Conservation (phyloP, 176 grass and related monocot species). For the Urochloa ruziziensis region DNA sequence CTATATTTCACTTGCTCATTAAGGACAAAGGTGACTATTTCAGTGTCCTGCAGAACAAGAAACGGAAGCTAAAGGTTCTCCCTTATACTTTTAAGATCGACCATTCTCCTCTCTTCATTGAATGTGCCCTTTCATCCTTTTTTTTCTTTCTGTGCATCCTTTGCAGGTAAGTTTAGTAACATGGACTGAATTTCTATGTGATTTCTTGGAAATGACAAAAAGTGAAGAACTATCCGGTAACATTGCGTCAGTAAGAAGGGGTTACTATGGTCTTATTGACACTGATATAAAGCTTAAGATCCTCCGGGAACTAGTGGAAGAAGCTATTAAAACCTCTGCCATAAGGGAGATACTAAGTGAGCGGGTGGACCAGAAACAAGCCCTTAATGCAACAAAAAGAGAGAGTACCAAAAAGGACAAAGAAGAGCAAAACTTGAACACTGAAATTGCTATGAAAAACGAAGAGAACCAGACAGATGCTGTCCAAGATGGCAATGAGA, state of each 20-base stretch:
- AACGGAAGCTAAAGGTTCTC: slow-evolving; percentile 60
- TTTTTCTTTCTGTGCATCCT: slow-evolving; percentile 1
- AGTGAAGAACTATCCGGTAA: slow-evolving; percentile 42
- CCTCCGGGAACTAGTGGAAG: slow-evolving; percentile 60
- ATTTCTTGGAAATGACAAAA: slow-evolving; percentile 67
- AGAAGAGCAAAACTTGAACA: slow-evolving; percentile 34
- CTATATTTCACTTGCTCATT: slow-evolving; percentile 67
- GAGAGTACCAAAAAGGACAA: slow-evolving; percentile 55
- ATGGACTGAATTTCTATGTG: slow-evolving; percentile 76
- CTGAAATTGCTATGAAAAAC: slow-evolving; percentile 24
- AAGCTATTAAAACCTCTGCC: slow-evolving; percentile 59
- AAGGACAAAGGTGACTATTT: slow-evolving; percentile 76
- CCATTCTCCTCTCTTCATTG: not conserved
- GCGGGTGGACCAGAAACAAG: slow-evolving; percentile 55
- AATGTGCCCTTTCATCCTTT: not conserved
- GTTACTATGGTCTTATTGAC: slow-evolving; percentile 78
- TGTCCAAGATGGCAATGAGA: slow-evolving; percentile 24
- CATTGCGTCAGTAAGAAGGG: slow-evolving; percentile 55
- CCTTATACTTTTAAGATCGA: not conserved
- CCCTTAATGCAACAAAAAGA: slow-evolving; percentile 57
- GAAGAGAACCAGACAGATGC: slow-evolving; percentile 36
- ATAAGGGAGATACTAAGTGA: slow-evolving; percentile 70
- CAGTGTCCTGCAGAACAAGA: slow-evolving; percentile 40
- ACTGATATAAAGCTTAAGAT: slow-evolving; percentile 62
- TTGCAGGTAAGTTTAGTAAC: slow-evolving; percentile 62